A percentile compares a stretch with the other conserved stretches of the same genome.
These are phyloP conservation scores for Penicillium occitanis DNA, from an alignment of 2,329 filamentous ascomycete genomes.

Conservation along the genomic window DNA sequence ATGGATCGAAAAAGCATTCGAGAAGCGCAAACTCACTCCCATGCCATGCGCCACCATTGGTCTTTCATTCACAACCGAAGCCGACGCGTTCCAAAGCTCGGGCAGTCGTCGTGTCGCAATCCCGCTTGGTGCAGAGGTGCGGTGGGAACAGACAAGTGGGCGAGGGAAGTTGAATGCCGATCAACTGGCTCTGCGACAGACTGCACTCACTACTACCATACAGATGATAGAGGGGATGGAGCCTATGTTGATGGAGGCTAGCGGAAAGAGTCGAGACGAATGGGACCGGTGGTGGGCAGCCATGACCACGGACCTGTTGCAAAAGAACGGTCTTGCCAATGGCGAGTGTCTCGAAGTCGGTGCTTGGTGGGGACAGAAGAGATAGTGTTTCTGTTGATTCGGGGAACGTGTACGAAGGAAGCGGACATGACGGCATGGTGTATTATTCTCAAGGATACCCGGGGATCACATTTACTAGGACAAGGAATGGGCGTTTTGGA, in stretches of 20 bases:
- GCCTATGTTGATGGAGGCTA: conserved; percentile 75
- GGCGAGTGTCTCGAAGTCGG: conserved; percentile 78
- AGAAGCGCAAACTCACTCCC: conserved; percentile 66
- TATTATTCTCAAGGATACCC: conserved; percentile 22
- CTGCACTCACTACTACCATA: conserved; percentile 76
- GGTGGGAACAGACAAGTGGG: conserved; percentile 74
- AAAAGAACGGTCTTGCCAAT: conserved; percentile 73
- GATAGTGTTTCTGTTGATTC: conserved; percentile 31
- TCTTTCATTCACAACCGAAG: conserved; percentile 77
- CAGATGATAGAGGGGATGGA: conserved; percentile 85
- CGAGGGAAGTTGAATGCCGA: conserved; percentile 58
- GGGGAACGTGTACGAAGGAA: not conserved
- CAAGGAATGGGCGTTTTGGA: conserved; percentile 11
- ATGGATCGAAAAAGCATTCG: conserved; percentile 76
- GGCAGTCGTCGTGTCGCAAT: conserved; percentile 79
- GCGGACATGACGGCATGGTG: conserved; percentile 24
- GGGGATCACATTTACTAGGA: conserved; percentile 29
- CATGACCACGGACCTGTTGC: conserved; percentile 81
- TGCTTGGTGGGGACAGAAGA: conserved; percentile 64
- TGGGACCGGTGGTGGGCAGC: conserved; percentile 88
- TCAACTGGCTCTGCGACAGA: conserved; percentile 72
- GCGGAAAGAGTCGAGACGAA: conserved; percentile 84
- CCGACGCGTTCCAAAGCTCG: conserved; percentile 67
- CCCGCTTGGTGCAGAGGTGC: conserved; percentile 71
- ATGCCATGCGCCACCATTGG: conserved; percentile 77